phyloP scores from a whole-genome alignment of 2,329 filamentous ascomycete species.

The Fusarium brevicatenulatum region DNA sequence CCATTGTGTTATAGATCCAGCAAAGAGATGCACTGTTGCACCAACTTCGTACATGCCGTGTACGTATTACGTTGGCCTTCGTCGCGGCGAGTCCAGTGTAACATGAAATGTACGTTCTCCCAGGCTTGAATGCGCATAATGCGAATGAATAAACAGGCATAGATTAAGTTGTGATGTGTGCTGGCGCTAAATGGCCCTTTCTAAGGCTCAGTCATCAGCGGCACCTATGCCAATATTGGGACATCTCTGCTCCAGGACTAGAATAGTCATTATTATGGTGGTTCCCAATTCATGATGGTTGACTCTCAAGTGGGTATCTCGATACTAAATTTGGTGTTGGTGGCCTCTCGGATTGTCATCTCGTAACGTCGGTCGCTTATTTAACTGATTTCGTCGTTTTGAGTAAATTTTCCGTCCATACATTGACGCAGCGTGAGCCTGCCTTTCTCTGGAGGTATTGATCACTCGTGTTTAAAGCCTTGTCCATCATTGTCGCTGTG shows the following conservation, averaged over 20 bases:
- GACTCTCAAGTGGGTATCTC: slow-evolving; percentile 22
- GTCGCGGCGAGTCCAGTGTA: slow-evolving; percentile 14
- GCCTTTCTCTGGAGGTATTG: neutral
- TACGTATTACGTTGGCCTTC: slow-evolving; percentile 10
- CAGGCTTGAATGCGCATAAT: neutral
- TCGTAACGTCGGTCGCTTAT: slow-evolving; percentile 33
- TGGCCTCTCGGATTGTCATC: slow-evolving; percentile 24
- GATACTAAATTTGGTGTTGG: slow-evolving; percentile 10
- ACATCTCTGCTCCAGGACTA: neutral
- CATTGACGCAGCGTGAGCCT: neutral
- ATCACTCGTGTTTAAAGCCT: neutral
- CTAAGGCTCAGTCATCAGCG: neutral
- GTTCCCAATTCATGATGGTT: slow-evolving; percentile 26
- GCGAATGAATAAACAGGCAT: neutral
- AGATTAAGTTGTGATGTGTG: neutral
- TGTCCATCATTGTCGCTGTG: neutral
- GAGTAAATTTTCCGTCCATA: slow-evolving; percentile 14
- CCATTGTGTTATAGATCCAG: slow-evolving; percentile 1
- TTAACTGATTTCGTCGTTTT: slow-evolving; percentile 25
- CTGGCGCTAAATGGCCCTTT: neutral
- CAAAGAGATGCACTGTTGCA: slow-evolving; percentile 5
- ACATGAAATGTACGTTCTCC: neutral
- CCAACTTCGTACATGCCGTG: slow-evolving; percentile 37
- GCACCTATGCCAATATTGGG: slow-evolving; percentile 3
- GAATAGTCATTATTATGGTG: slow-evolving; percentile 12